Conservation (phyloP, 768 basidiomycete genomes). For the Panaeolus papilionaceus region DNA sequence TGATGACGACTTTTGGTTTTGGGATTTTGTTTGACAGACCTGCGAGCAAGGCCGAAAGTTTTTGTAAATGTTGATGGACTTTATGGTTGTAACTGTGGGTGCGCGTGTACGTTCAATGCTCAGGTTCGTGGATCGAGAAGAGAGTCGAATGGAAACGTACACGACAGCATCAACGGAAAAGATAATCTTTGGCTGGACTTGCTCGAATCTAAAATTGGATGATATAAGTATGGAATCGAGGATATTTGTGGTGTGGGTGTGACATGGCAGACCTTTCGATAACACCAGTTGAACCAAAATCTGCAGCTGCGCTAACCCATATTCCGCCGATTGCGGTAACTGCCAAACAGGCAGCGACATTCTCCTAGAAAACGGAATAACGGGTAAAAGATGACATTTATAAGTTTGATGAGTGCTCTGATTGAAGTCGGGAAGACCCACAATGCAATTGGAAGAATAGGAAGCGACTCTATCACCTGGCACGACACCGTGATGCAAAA, state of each 20-base stretch:
- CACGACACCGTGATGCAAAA: constrained; percentile 56
- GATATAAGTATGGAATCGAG: constrained; percentile 12
- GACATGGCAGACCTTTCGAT: constrained; percentile 59
- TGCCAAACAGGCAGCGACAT: constrained; percentile 70
- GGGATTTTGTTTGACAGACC: constrained; percentile 49
- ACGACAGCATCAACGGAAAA: constrained; percentile 78
- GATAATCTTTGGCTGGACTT: constrained; percentile 76
- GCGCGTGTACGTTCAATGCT: constrained; percentile 18
- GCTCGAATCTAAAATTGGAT: constrained; percentile 61
- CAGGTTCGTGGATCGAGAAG: constrained; percentile 20
- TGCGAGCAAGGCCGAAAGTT: constrained; percentile 61
- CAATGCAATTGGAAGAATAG: constrained; percentile 82
- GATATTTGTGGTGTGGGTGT: constrained; percentile 9
- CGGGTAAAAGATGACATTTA: constrained; percentile 20
- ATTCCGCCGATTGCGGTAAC: constrained; percentile 77
- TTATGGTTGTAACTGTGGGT: constrained; percentile 69
- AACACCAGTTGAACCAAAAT: constrained; percentile 82
- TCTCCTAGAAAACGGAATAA: constrained; percentile 52
- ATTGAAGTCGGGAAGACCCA: constrained; percentile 41
- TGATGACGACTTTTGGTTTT: constrained; percentile 61
- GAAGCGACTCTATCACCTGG: constrained; percentile 78
- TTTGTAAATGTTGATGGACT: constrained; percentile 69
- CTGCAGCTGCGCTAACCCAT: constrained; percentile 83
- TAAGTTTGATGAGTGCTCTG: constrained; percentile 16
- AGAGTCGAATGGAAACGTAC: constrained; percentile 41